These are phyloP conservation scores for Nakazawaea peltata DNA, from an alignment of 805 yeast genomes.

Conservation along the genomic window DNA sequence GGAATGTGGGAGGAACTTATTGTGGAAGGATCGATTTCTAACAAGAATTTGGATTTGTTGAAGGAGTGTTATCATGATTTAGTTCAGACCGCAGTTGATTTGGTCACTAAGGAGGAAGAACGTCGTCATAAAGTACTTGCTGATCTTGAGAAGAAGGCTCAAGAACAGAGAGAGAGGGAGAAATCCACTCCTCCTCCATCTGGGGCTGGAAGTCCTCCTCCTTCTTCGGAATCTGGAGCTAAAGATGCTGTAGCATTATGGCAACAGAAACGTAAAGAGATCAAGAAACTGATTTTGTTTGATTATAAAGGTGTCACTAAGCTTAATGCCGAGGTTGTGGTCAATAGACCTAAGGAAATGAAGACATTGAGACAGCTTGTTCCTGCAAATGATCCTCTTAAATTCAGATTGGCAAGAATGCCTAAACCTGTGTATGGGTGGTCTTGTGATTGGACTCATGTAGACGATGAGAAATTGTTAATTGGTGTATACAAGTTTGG, in stretches of 20 bases:
- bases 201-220: conserved; percentile 17
- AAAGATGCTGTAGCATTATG: conserved; percentile 28
- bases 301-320: conserved; percentile 84
- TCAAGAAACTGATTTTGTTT: conserved; percentile 78
- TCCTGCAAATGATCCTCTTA: conserved; percentile 47
- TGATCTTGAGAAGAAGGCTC: conserved; percentile 53
- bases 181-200: conserved; percentile 18
- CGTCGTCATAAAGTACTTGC: conserved; percentile 48
- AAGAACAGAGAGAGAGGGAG: conserved; percentile 39
- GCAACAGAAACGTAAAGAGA: conserved; percentile 64
- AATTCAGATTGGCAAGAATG: conserved; percentile 49
- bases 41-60: conserved; percentile 73
- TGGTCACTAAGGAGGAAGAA: conserved; percentile 57
- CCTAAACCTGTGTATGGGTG: conserved; percentile 86
- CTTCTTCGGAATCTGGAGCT: conserved; percentile 1
- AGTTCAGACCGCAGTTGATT: conserved; percentile 48
- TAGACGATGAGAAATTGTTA: conserved; percentile 80
- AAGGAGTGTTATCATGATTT: conserved; percentile 73
- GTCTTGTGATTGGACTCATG: conserved; percentile 79
- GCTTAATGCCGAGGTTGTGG: conserved; percentile 81
- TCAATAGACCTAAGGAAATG: conserved; percentile 84
- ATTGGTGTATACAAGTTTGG: conserved; percentile 91
- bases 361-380: conserved; percentile 45
- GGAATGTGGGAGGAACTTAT: conserved; percentile 78
- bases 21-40: conserved; percentile 83